These are phyloP conservation scores for Quercus alba DNA, from an alignment of 306 rosid species.

Conservation along the genomic window DNA sequence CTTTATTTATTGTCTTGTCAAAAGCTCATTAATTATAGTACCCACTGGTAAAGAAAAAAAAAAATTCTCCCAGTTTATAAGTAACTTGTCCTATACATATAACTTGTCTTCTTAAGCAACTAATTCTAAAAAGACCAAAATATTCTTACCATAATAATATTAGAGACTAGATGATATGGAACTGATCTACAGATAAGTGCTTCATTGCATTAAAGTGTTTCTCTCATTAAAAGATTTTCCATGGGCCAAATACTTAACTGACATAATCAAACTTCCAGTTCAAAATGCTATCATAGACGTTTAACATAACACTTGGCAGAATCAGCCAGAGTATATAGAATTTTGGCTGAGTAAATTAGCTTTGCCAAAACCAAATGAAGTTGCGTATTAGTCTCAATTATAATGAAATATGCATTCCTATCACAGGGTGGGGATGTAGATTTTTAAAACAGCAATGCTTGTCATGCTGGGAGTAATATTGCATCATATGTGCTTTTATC, in stretches of 20 bases:
- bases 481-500: neutral
- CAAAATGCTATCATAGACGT: neutral
- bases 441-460: neutral
- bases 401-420: neutral
- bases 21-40: neutral
- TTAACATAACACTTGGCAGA: neutral
- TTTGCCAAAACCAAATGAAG: neutral
- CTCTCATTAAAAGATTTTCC: neutral
- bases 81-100: neutral
- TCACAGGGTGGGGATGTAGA: neutral
- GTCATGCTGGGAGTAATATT: neutral
- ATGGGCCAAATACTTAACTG: neutral
- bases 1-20: neutral
- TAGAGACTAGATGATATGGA: neutral
- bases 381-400: neutral
- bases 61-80: neutral
- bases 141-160: neutral
- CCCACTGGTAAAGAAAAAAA: neutral
- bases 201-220: neutral
- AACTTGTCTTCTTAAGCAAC: neutral
- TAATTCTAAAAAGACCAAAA: neutral
- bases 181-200: neutral
- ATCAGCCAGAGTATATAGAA: neutral
- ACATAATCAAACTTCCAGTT: neutral
- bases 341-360: neutral